phyloP scores from a whole-genome alignment of 75 land plant genomes.

The Larix kaempferi region DNA sequence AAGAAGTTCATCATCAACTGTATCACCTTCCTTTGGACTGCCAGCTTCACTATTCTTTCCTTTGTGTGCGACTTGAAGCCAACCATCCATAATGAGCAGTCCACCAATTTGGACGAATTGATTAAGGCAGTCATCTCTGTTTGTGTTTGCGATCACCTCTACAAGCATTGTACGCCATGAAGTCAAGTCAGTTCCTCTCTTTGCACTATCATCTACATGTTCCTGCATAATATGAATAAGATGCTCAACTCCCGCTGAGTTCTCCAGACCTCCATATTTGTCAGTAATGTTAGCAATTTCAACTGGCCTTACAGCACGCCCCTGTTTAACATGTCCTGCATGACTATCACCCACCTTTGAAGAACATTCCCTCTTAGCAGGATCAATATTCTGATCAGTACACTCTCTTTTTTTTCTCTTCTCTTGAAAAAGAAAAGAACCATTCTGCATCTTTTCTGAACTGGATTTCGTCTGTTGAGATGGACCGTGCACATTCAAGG shows the following conservation, averaged over 20 bases:
- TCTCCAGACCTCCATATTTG: slow-evolving; percentile 39
- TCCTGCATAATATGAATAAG: slow-evolving; percentile 39
- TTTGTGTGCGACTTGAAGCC: slow-evolving; percentile 50
- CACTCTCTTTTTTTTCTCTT: slow-evolving; percentile 17
- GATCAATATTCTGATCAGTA: slow-evolving; percentile 23
- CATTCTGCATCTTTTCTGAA: too few relatives aligned
- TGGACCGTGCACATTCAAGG: too few relatives aligned
- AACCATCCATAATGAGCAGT: slow-evolving; percentile 28
- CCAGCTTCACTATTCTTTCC: slow-evolving; percentile 37
- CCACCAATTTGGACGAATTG: slow-evolving; percentile 30
- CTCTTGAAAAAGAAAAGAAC: too few relatives aligned
- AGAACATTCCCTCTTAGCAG: slow-evolving; percentile 19
- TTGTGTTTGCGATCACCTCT: slow-evolving; percentile 27
- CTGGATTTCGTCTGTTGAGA: too few relatives aligned
- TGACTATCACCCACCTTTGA: slow-evolving; percentile 24
- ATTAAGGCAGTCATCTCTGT: slow-evolving; percentile 29
- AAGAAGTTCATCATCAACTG: slow-evolving; percentile 26
- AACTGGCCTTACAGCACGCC: slow-evolving; percentile 27
- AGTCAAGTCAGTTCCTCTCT: slow-evolving; percentile 22
- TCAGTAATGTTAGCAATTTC: slow-evolving; percentile 26
- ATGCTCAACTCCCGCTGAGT: slow-evolving; percentile 26
- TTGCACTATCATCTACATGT: slow-evolving; percentile 27
- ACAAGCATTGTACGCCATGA: slow-evolving; percentile 31
- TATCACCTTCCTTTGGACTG: slow-evolving; percentile 28
- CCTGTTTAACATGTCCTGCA: slow-evolving; percentile 20